Evolutionary conservation across 2,329 filamentous ascomycete genomes (phyloP).

Genomic region (Calonectria hongkongensis): DNA sequence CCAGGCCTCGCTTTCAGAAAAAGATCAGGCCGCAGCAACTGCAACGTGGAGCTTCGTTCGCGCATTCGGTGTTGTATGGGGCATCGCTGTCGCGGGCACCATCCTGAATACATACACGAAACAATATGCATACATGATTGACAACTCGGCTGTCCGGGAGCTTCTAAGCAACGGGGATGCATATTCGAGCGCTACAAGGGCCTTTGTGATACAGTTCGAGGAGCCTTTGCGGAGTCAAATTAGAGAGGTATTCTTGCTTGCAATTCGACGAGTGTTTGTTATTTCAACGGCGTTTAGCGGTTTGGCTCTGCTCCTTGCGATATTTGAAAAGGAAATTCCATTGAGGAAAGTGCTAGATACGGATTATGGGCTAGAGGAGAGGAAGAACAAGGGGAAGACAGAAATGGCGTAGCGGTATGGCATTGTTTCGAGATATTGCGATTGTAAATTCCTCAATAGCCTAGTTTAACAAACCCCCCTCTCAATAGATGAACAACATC

Average conservation of each 20-base stretch:
- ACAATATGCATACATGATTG: slow-evolving; percentile 47
- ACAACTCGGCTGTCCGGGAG: slow-evolving; percentile 37
- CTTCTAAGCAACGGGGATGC: slow-evolving; percentile 51
- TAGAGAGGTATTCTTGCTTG: slow-evolving; percentile 48
- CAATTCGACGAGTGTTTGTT: slow-evolving; percentile 49
- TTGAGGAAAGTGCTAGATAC: slow-evolving; percentile 55
- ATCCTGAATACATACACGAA: slow-evolving; percentile 61
- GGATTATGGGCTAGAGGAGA: slow-evolving; percentile 51
- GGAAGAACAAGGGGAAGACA: slow-evolving; percentile 19
- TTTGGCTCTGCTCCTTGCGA: slow-evolving; percentile 46
- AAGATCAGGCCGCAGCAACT: slow-evolving; percentile 60
- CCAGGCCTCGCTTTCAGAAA: slow-evolving; percentile 60
- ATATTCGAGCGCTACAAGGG: slow-evolving; percentile 53
- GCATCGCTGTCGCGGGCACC: slow-evolving; percentile 64
- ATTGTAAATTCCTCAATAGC: neutral
- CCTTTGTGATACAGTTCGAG: slow-evolving; percentile 49
- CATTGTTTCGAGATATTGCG: too few relatives aligned
- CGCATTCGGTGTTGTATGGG: slow-evolving; percentile 65
- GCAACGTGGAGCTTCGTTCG: slow-evolving; percentile 65
- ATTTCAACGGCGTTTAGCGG: slow-evolving; percentile 48
- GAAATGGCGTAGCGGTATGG: neutral
- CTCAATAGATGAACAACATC: neutral
- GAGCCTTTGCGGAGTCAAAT: slow-evolving; percentile 45
- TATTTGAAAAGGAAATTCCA: slow-evolving; percentile 52
- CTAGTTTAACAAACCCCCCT: too few relatives aligned